Evolutionary conservation across 768 basidiomycete species (phyloP), one percentile per base, ranked within the genome.

Genomic region (Agaricus blazei): DNA sequence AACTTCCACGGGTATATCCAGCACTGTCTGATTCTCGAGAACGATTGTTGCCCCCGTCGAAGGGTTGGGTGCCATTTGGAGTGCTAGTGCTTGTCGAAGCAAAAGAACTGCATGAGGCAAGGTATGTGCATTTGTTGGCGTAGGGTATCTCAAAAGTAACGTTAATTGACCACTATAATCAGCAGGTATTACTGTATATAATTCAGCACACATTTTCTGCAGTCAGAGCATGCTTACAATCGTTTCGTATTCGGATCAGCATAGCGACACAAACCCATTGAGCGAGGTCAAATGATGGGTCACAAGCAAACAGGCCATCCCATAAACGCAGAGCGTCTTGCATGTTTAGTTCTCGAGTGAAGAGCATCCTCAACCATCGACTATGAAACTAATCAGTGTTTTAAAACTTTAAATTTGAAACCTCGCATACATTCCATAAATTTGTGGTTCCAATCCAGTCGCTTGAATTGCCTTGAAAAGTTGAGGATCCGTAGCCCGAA

Each of bases 221-320:
- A 4, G 40, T 56, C 50, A 27, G 15, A 54, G 29, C 51, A 49
- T n/a, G 73, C 91, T 71, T 62, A 93, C 94, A 69, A 64, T 89
- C 79, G 64, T 93, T 93, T 47, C 97, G 86, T 63, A 98, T 91
- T 51, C 97, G 85, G 53, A 98, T 82, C 15, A 99, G 80, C 94
- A 98, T 95, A 1, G 93, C 90, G 19, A 98, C 85, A 64, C 92
- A 94, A 49, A 96, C 75, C 87, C 90, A 95, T 51, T 86, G 84
- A 1, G 87, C 83, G 37, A 97, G 71, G 49, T 87, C 83, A 28
- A 96, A 74, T 0, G 86, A 76, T 19, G 89, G 80, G 70, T 93
- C 91, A 58, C 84, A 87, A 0, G 96, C 92, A 67, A 99, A 96
- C 8, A 98, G 67, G 0, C 88, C 93, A 68, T 99, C 97, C 97